Evolutionary conservation across 148 eudicot species (phyloP), one percentile per base, ranked within the genome.

Genomic region (Silene conica): DNA sequence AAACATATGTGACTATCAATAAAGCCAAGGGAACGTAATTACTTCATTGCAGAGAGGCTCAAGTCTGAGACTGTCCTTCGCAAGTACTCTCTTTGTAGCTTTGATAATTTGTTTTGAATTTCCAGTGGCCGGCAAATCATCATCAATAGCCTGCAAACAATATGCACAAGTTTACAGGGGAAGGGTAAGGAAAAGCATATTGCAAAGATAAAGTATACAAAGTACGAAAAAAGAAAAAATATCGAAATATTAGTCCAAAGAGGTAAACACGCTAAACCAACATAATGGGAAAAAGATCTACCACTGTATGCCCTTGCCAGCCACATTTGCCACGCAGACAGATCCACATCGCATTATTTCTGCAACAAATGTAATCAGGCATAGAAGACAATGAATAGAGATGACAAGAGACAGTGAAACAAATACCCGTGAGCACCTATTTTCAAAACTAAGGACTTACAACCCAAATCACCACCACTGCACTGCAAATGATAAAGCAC

Each of bases 311-410:
- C 73, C 97, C 97, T 60, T 60, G 83, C 97, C 97, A 92, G 55
- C 94, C 94, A 80, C 97, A 92, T 78, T 83, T 92, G 61, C 84
- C 94, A 64, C 97, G 86, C 72, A 80, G 80, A 73, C 97, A 92
- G 62, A 71, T 80, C 92, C 92, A 92, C 25, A 73, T 58, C 38
- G 92, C 94, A 75, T 81, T 46, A 77, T 76, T 80, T 59, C 93
- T 89, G 73, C 70, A 80, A 58, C 26, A 80, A 67, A n/a, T 50
- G 22, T 63, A 55, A 54, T 23, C 21, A 67, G 70, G 38, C 52
- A 63, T 15, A 31, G 62, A 59, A 31, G 71, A 9, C 12, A 8
- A 23, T 38, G 11, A 46, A 23, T 45, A 34, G 22, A 6, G n/a
- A 62, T 15, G 57, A 74, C 31, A 70, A 52, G 52, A 71, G 56